Base-by-base conservation (phyloP, 2,329 filamentous ascomycete species). In the Cladophialophora carrionii region DNA sequence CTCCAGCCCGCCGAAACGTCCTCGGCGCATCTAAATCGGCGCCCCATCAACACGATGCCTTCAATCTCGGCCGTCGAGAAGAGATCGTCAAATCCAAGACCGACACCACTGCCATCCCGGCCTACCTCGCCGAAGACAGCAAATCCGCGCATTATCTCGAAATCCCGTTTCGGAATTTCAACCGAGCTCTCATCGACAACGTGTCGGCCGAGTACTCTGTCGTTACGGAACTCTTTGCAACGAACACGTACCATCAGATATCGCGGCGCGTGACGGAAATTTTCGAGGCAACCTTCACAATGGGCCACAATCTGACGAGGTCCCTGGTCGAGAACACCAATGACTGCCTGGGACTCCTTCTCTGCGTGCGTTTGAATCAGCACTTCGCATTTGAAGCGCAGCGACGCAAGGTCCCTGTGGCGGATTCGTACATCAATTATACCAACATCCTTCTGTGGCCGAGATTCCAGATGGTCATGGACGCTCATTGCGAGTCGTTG, bases 381-480 rank as follows among this genome's bases (percentile, higher is more conserved):
- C 91, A 95, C 71, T 89, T 94, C 65, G 93, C 95, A 17, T 99
- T 99, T 75, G 91, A 96, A 77, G 84, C 98, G 37, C 95, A 99
- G 77, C 86, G 94, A 10, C 88, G 94, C 61, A 94, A 96, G 74
- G 87, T 98, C 0, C 95, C 95, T 0, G 89, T 92, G 4, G 88
- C 91, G 1, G 95, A 99, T 74, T 85, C 87, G 46, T 99, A 99
- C 75, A 89, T 97, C 75, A 99, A 99, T 76, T 93, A 88, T 53
- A 96, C 92, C 4, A 93, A 90, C 74, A 99, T 99, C 92, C 86
- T 95, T 2, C 85, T 99, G 5, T 99, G 95, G 95, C 95, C 95
- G 7, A 89, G 94, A 29, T 90, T 99, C 73, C 96, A 99, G 77
- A 86, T 91, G 63, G 88, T 96, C 72, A 96, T 99, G 87, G 93